A percentile compares a stretch with the other conserved stretches of the same genome.
These are phyloP conservation scores for Tarenaya hassleriana DNA, from an alignment of 345 rosid species.

Conservation along the genomic window DNA sequence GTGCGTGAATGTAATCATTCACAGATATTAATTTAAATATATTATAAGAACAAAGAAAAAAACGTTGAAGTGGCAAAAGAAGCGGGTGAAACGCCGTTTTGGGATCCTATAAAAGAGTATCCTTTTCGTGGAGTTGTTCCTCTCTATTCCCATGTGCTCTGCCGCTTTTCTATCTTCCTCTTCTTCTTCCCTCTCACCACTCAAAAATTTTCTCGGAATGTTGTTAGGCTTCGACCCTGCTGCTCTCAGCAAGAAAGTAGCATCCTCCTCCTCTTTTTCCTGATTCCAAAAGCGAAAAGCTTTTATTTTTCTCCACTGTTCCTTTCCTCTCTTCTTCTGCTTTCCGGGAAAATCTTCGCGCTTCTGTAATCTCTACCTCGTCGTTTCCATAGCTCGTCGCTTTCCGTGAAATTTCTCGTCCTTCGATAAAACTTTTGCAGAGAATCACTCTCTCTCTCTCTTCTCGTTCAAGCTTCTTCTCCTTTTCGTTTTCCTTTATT, in stretches of 20 bases:
- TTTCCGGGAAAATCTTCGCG: constrained; percentile 19
- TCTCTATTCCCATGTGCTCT: constrained; percentile 14
- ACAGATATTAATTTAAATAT: background rate
- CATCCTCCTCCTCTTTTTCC: constrained; percentile 9
- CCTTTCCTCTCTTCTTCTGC: constrained; percentile 7
- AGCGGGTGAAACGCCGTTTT: constrained; percentile 21
- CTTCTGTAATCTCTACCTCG: background rate
- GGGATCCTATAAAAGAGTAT: constrained; percentile 26
- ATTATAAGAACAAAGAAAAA: background rate
- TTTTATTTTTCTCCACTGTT: background rate
- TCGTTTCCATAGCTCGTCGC: background rate
- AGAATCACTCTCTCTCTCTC: constrained; percentile 27
- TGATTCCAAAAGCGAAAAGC: constrained; percentile 26
- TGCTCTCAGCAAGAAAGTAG: constrained; percentile 17
- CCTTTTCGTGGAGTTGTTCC: constrained; percentile 12
- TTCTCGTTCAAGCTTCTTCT: background rate
- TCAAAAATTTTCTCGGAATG: constrained; percentile 17
- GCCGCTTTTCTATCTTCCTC: constrained; percentile 10
- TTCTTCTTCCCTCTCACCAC: constrained; percentile 14
- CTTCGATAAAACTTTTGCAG: constrained; percentile 7
- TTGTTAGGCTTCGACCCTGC: constrained; percentile 12
- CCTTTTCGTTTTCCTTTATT: constrained; percentile 2
- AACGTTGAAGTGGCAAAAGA: constrained; percentile 2
- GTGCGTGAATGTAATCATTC: background rate
- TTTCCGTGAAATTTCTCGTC: background rate